Conservation (phyloP, 495 filamentous ascomycete genomes). For the Aspergillus steynii region DNA sequence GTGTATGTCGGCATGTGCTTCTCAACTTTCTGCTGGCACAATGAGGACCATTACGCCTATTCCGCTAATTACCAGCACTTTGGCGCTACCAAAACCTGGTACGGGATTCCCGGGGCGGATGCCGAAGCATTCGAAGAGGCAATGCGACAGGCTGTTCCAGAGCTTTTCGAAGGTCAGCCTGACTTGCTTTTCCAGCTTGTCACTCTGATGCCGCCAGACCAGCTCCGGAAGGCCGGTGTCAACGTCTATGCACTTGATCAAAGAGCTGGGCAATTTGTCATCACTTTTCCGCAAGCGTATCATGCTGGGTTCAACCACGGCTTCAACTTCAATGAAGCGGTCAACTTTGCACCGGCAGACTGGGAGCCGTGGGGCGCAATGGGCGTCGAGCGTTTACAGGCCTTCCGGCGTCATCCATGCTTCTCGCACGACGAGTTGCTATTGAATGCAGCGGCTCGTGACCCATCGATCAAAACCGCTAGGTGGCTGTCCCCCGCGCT, state of each 20-base stretch:
- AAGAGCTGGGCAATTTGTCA: slow-evolving; percentile 90
- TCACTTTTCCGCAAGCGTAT: slow-evolving; percentile 92
- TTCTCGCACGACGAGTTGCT: slow-evolving; percentile 98
- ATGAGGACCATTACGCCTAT: slow-evolving; percentile 97
- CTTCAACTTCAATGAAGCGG: slow-evolving; percentile 99
- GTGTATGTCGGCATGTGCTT: slow-evolving; percentile 99
- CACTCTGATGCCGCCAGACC: slow-evolving; percentile 88
- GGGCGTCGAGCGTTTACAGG: slow-evolving; percentile 82
- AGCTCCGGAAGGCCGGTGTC: slow-evolving; percentile 92
- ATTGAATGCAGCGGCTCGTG: slow-evolving; percentile 77
- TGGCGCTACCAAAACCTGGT: slow-evolving; percentile 98
- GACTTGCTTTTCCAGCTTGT: slow-evolving; percentile 97
- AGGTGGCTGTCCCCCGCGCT: slow-evolving; percentile 93
- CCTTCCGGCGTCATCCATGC: slow-evolving; percentile 87
- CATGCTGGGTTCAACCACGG: slow-evolving; percentile 94
- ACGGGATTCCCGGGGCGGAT: slow-evolving; percentile 93
- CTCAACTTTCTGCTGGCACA: slow-evolving; percentile 99
- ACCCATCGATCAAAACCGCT: slow-evolving; percentile 85
- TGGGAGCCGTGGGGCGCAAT: slow-evolving; percentile 93
- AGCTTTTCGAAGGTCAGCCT: slow-evolving; percentile 95
- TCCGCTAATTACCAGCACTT: slow-evolving; percentile 99
- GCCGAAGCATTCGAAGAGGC: slow-evolving; percentile 92
- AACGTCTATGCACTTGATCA: slow-evolving; percentile 92
- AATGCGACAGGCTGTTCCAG: slow-evolving; percentile 92
- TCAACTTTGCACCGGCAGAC: slow-evolving; percentile 96